These are phyloP conservation scores for Cladorrhinum sp. DNA, from an alignment of 2,329 filamentous ascomycete species.

Conservation along the genomic window DNA sequence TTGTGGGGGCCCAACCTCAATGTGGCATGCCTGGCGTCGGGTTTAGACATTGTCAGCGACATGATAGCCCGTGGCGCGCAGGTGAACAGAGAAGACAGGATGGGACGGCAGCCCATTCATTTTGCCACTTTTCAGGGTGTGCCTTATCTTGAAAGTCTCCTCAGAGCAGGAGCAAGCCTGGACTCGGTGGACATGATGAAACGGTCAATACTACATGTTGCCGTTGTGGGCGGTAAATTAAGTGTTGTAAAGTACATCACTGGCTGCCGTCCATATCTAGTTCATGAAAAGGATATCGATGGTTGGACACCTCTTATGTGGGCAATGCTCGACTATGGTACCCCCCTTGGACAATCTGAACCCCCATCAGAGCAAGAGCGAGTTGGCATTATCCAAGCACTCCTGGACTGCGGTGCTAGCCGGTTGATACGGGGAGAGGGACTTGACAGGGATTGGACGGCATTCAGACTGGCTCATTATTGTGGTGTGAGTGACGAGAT, in stretches of 20 bases:
- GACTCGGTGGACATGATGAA: background rate
- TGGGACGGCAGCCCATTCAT: background rate
- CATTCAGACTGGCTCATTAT: background rate
- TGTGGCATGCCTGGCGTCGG: background rate
- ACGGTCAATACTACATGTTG: background rate
- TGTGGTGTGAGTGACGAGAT: background rate
- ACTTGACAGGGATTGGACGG: background rate
- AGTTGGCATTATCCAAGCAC: background rate
- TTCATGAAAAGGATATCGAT: background rate
- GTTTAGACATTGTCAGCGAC: background rate
- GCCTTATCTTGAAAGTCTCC: background rate
- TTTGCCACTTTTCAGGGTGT: background rate
- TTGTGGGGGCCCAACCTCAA: background rate
- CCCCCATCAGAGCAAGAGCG: too few relatives aligned
- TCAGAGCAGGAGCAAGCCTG: background rate
- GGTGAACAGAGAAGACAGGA: background rate
- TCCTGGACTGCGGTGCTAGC: background rate
- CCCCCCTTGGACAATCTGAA: too few relatives aligned
- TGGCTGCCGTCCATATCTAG: background rate
- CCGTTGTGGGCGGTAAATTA: background rate
- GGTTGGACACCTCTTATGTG: conserved; percentile 3
- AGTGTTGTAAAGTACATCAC: background rate
- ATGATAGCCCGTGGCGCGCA: background rate
- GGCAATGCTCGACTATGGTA: background rate
- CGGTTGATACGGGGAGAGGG: background rate